Percentiles rank a stretch among this genome's conserved stretches.
These are phyloP conservation scores for Citrullus mucosospermus DNA, from an alignment of 306 rosid species.

Conservation along the genomic window DNA sequence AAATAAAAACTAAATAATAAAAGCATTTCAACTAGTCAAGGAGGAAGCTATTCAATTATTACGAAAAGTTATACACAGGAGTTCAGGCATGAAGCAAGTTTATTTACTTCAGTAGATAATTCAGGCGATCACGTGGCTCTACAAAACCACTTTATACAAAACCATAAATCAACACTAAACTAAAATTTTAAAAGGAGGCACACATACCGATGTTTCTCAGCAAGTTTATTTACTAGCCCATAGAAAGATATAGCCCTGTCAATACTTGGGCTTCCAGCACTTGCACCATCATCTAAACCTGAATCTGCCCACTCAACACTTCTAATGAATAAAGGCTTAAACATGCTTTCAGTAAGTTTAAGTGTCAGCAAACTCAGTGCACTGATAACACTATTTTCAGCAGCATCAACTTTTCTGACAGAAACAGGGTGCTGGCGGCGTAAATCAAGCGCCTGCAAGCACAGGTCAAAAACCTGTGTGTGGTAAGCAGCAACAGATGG, in stretches of 20 bases:
- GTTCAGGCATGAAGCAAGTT: not conserved
- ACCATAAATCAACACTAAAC: not conserved
- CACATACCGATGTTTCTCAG: conserved; percentile 79
- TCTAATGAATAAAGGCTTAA: conserved; percentile 71
- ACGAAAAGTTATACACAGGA: not conserved
- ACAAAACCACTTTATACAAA: not conserved
- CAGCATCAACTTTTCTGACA: conserved; percentile 42
- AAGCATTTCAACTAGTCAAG: not conserved
- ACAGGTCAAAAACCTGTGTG: conserved; percentile 56
- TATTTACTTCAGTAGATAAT: not conserved
- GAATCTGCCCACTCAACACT: conserved; percentile 92
- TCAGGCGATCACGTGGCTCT: no score
- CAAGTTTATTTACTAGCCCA: conserved; percentile 69
- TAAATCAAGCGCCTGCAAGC: conserved; percentile 77
- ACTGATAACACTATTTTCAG: conserved; percentile 44
- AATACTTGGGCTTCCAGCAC: conserved; percentile 23
- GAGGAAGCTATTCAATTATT: not conserved
- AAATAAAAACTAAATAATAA: not conserved
- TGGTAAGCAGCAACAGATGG: conserved; percentile 56
- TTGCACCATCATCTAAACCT: conserved; percentile 30
- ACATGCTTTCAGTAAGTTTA: conserved; percentile 88
- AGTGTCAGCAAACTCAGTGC: conserved; percentile 50
- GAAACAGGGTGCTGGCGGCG: conserved; percentile 55
- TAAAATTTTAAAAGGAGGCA: not conserved
- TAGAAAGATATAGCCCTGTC: conserved; percentile 80